A percentile compares a stretch with the other conserved stretches of the same genome.
Evolutionary conservation across 371 early-diverging fungal genomes (phyloP).

Genomic region (Circinella minor): DNA sequence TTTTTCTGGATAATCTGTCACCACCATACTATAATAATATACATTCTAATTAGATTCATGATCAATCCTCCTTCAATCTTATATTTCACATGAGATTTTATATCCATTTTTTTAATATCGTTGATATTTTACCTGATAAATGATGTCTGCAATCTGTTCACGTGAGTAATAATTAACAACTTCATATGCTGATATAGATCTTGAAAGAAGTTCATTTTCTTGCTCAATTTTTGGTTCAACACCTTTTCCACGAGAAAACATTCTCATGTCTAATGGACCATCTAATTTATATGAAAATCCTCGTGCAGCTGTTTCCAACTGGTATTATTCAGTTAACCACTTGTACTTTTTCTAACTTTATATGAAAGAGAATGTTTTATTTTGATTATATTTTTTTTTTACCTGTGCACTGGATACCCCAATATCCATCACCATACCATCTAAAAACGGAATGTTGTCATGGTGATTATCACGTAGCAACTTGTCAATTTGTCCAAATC

Average conservation of each 20-base stretch:
- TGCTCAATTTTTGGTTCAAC: conserved; percentile 1
- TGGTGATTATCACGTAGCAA: conserved; percentile 15
- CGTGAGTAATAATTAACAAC: conserved; percentile 58
- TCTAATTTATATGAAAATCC: conserved; percentile 75
- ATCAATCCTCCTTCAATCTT: too few relatives aligned
- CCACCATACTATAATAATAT: conserved; percentile 47
- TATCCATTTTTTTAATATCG: too few relatives aligned
- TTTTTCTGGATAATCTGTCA: conserved; percentile 62
- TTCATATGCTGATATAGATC: conserved; percentile 59
- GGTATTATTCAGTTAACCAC: conserved; percentile 7
- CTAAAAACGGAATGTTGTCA: conserved; percentile 48
- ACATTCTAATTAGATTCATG: neutral
- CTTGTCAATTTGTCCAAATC: conserved; percentile 59
- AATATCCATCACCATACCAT: conserved; percentile 79
- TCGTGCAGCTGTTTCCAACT: conserved; percentile 63
- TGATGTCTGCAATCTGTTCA: conserved; percentile 67
- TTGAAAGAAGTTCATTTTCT: conserved; percentile 30
- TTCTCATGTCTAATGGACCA: conserved; percentile 75
- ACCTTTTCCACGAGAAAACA: conserved; percentile 55
- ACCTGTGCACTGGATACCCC: conserved; percentile 71
- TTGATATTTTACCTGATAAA: conserved; percentile 46
- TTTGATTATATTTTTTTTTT: neutral
- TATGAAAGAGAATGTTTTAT: too few relatives aligned
- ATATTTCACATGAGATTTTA: too few relatives aligned
- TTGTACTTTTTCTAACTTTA: neutral